Evolutionary conservation across 176 grass and related monocot species (phyloP).

Genomic region (Saccharum officinarum): DNA sequence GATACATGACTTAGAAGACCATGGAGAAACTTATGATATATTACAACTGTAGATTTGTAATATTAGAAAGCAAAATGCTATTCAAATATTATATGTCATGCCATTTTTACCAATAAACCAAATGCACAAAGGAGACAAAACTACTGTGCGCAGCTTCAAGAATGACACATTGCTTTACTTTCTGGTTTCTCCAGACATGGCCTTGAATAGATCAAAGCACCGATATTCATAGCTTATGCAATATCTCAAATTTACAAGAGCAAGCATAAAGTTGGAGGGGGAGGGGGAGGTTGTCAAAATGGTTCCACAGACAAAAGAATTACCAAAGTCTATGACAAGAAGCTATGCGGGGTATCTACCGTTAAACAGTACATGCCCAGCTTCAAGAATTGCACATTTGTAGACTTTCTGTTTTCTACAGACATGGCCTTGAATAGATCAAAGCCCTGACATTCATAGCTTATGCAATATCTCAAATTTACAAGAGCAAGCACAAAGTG

Average conservation of each 20-base stretch:
- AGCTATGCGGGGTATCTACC: neutral
- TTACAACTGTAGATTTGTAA: neutral
- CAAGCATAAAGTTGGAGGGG: neutral
- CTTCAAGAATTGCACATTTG: neutral
- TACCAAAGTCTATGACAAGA: neutral
- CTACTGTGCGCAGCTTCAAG: neutral
- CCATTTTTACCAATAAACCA: neutral
- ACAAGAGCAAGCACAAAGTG: neutral
- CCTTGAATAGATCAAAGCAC: neutral
- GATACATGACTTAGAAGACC: neutral
- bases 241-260: neutral
- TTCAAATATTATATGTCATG: too few relatives aligned
- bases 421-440: neutral
- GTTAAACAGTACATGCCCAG: neutral
- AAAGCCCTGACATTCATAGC: neutral
- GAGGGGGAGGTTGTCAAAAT: neutral
- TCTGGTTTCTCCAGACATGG: neutral
- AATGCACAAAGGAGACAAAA: neutral
- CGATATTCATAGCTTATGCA: neutral
- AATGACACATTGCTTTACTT: neutral
- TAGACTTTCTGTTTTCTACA: neutral
- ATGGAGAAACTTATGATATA: neutral
- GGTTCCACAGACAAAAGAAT: neutral
- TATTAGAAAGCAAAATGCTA: neutral
- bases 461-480: neutral